These are phyloP conservation scores for Talaromyces trachyspermus DNA, from an alignment of 495 filamentous ascomycete species.

Conservation along the genomic window DNA sequence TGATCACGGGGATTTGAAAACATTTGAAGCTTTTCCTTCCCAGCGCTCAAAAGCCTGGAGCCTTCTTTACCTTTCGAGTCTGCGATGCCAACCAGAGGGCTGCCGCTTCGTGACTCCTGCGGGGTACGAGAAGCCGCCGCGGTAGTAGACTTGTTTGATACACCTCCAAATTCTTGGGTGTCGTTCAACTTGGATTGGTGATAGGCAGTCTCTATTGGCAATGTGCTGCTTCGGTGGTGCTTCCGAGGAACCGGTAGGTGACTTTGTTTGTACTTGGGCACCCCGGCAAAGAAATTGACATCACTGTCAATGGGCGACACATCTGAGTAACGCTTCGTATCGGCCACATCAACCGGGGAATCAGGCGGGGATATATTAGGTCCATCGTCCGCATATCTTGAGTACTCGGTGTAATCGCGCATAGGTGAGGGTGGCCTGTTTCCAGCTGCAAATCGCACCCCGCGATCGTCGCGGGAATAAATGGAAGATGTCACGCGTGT, in stretches of 20 bases:
- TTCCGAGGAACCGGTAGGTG: conserved; percentile 8
- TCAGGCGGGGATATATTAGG: conserved; percentile 41
- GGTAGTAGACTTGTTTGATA: not conserved
- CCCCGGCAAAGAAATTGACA: conserved; percentile 7
- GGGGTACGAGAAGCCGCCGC: not conserved
- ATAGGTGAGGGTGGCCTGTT: not conserved
- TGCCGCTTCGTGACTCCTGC: not conserved
- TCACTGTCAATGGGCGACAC: conserved; percentile 41
- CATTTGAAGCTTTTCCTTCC: conserved; percentile 9
- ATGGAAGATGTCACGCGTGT: conserved; percentile 20
- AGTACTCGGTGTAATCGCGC: conserved; percentile 3
- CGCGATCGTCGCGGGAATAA: conserved; percentile 18
- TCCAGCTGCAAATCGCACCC: conserved; percentile 13
- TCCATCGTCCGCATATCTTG: not conserved
- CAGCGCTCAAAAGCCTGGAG: not conserved
- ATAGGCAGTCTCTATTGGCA: not conserved
- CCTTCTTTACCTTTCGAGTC: conserved; percentile 1
- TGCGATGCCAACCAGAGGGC: not conserved
- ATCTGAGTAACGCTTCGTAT: conserved; percentile 21
- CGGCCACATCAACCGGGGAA: conserved; percentile 22
- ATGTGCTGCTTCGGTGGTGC: conserved; percentile 10
- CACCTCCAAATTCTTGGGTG: not conserved
- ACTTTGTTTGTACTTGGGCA: conserved; percentile 6
- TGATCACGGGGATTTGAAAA: conserved; percentile 23
- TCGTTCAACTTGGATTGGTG: not conserved